phyloP scores from a whole-genome alignment of 495 filamentous ascomycete genomes.

The Xylaria sp. region DNA sequence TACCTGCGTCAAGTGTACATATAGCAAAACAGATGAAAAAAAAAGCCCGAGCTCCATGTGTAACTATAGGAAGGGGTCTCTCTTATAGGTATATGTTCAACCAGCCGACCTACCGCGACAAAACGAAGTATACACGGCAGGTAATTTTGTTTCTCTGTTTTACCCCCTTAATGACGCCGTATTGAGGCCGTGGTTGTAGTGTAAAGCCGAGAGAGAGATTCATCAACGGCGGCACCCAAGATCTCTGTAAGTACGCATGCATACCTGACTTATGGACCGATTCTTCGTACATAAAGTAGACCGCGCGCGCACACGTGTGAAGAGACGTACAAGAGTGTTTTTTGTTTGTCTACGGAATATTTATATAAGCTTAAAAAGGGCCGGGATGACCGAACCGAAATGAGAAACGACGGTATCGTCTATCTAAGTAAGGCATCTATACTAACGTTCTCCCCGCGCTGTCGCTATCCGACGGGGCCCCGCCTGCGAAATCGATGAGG shows the following conservation, averaged over 20 bases:
- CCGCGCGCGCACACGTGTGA: not conserved
- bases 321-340: too few species aligned
- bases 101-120: not conserved
- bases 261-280: too few species aligned
- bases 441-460: slow-evolving; percentile 10
- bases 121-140: not conserved
- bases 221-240: not conserved
- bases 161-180: not conserved
- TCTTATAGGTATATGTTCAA: not conserved
- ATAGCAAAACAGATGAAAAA: too few species aligned
- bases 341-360: too few species aligned
- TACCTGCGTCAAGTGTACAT: not conserved
- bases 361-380: slow-evolving; percentile 7
- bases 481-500: not conserved
- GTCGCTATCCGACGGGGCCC: slow-evolving; percentile 21
- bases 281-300: too few species aligned
- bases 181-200: slow-evolving; percentile 5
- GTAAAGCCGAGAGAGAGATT: not conserved
- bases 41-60: slow-evolving; percentile 8
- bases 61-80: slow-evolving; percentile 6
- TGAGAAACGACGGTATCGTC: not conserved
- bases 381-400: slow-evolving; percentile 3
- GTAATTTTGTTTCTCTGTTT: not conserved
- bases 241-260: not conserved
- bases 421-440: too few species aligned